Evolutionary conservation across 768 basidiomycete genomes (phyloP).

Genomic region (Macrolepiota albuminosa): DNA sequence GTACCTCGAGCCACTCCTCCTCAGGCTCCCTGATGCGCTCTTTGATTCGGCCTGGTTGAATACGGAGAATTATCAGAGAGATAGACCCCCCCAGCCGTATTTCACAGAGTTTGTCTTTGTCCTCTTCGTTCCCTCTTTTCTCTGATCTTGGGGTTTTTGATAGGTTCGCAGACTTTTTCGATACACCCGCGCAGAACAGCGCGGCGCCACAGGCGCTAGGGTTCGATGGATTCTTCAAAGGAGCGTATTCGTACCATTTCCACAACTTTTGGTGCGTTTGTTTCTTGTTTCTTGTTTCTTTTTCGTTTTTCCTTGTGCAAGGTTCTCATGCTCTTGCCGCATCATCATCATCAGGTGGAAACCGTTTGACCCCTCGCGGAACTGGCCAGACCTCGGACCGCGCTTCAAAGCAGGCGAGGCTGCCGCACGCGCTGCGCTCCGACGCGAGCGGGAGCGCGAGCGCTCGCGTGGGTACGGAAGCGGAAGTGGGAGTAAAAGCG

Average conservation of each 20-base stretch:
- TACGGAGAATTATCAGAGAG: slow-evolving; percentile 83
- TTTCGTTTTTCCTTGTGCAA: too few relatives aligned
- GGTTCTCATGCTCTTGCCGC: neutral
- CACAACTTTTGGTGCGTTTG: slow-evolving; percentile 78
- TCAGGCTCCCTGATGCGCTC: slow-evolving; percentile 84
- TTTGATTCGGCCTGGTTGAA: slow-evolving; percentile 96
- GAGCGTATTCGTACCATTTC: slow-evolving; percentile 92
- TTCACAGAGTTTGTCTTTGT: slow-evolving; percentile 59
- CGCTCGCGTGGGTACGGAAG: too few relatives aligned
- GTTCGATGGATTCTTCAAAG: slow-evolving; percentile 89
- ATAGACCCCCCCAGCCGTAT: slow-evolving; percentile 89
- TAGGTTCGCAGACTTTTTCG: slow-evolving; percentile 83
- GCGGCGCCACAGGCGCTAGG: slow-evolving; percentile 82
- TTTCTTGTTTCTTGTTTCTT: neutral
- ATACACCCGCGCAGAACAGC: slow-evolving; percentile 61
- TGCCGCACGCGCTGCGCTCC: slow-evolving; percentile 43
- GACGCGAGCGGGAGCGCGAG: too few relatives aligned
- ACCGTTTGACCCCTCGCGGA: slow-evolving; percentile 81
- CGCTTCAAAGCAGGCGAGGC: slow-evolving; percentile 75
- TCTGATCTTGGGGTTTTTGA: neutral
- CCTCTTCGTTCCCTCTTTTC: too few relatives aligned
- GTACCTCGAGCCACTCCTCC: slow-evolving; percentile 66
- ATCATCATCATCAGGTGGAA: slow-evolving; percentile 70
- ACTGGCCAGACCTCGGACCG: slow-evolving; percentile 86
- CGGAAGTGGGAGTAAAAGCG: too few relatives aligned